Percentiles rank a stretch among this genome's conserved stretches.
Conservation (phyloP, 345 rosid genomes). For the Diplotaxis tenuifolia region DNA sequence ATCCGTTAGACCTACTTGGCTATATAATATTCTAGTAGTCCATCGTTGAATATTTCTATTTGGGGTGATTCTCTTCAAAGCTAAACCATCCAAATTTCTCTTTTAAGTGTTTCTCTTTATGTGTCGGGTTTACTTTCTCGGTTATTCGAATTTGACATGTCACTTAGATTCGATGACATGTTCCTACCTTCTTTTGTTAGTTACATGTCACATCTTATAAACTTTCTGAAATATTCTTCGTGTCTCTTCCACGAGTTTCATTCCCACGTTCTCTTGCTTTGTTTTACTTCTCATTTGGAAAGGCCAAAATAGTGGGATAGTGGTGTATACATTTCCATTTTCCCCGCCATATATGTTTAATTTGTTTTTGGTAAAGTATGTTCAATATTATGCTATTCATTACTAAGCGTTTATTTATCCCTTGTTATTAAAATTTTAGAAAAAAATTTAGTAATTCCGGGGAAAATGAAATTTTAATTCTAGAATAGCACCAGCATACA, state of each 20-base stretch:
- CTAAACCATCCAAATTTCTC: slow-evolving; percentile 32
- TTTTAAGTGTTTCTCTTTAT: slow-evolving; percentile 33
- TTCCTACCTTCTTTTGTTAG: background rate
- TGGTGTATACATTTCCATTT: no score
- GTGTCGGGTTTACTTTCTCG: slow-evolving; percentile 24
- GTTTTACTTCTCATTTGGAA: no score
- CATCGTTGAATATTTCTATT: background rate
- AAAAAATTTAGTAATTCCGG: no score
- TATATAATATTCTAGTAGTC: background rate
- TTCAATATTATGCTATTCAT: no score
- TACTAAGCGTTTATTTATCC: no score
- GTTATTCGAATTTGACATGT: background rate
- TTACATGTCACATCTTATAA: background rate
- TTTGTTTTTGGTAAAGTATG: no score
- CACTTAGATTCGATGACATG: background rate
- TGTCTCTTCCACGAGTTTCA: background rate
- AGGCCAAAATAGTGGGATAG: no score
- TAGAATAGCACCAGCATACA: no score
- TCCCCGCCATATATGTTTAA: no score
- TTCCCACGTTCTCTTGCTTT: no score
- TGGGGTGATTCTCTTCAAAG: slow-evolving; percentile 15
- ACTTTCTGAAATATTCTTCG: background rate
- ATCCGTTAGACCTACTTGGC: background rate
- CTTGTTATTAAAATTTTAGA: no score
- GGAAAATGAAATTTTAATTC: no score